Percentiles rank a stretch among this genome's conserved stretches.
phyloP scores from a whole-genome alignment of 441 rosid genomes.

The Erysimum pusillum region DNA sequence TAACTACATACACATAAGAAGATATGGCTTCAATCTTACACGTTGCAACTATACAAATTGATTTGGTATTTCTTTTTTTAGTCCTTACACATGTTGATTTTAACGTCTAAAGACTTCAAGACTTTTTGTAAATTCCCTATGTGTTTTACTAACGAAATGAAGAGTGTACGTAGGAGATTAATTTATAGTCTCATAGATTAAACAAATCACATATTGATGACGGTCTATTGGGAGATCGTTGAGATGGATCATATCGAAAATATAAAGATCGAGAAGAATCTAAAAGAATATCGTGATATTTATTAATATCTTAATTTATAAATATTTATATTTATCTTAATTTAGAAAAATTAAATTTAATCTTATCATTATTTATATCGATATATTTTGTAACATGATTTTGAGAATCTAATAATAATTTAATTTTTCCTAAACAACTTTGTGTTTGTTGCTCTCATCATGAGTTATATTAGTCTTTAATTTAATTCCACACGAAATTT shows the following conservation, averaged over 20 bases:
- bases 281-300: no score
- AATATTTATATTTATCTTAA: no score
- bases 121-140: slow-evolving; percentile 1
- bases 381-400: no score
- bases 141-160: not conserved
- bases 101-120: not conserved
- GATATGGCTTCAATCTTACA: not conserved
- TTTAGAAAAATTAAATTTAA: no score
- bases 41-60: not conserved
- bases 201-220: not conserved
- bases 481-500: no score
- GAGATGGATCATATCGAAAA: no score
- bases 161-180: not conserved
- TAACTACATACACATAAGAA: not conserved
- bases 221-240: not conserved
- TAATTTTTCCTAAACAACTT: no score
- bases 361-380: no score
- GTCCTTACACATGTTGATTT: not conserved
- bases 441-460: not conserved
- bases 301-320: no score
- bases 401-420: no score
- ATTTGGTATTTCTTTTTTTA: not conserved
- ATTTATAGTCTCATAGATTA: not conserved
- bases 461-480: not conserved
- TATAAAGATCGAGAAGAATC: no score